Conservation (phyloP, 306 rosid genomes). For the Lathyrus aphaca region DNA sequence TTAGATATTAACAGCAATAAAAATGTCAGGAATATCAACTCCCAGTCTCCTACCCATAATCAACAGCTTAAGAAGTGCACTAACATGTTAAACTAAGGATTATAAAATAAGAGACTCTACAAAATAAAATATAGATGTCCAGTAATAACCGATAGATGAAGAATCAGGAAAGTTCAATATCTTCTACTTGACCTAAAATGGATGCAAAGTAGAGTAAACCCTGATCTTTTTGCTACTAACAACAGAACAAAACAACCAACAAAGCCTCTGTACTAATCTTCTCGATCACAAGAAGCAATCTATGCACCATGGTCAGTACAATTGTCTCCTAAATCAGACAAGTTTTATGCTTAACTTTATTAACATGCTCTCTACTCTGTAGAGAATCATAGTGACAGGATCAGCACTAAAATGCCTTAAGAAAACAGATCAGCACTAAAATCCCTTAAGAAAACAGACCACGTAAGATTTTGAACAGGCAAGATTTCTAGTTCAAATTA, state of each 20-base stretch:
- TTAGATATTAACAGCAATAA: conserved; percentile 11
- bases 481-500: not conserved
- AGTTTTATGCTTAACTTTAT: conserved; percentile 6
- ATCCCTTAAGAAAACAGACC: not conserved
- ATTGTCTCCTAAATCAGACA: not conserved
- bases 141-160: conserved; percentile 26
- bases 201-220: conserved; percentile 20
- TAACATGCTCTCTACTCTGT: conserved; percentile 1
- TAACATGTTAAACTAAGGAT: not conserved
- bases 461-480: not conserved
- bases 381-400: conserved; percentile 6
- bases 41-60: conserved; percentile 3
- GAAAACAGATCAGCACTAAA: not conserved
- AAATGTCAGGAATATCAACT: conserved; percentile 11
- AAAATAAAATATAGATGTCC: not conserved
- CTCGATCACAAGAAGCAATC: conserved; percentile 10
- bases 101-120: conserved; percentile 11
- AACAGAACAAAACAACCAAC: conserved; percentile 33
- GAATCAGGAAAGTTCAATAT: conserved; percentile 13
- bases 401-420: not conserved
- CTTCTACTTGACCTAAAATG: conserved; percentile 13
- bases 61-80: conserved; percentile 19
- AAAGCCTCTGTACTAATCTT: conserved; percentile 5
- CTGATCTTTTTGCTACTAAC: conserved; percentile 1
- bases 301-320: not conserved